Evolutionary conservation across 352 stramenopile genomes (phyloP).

Genomic region (Phytophthora hibernalis): DNA sequence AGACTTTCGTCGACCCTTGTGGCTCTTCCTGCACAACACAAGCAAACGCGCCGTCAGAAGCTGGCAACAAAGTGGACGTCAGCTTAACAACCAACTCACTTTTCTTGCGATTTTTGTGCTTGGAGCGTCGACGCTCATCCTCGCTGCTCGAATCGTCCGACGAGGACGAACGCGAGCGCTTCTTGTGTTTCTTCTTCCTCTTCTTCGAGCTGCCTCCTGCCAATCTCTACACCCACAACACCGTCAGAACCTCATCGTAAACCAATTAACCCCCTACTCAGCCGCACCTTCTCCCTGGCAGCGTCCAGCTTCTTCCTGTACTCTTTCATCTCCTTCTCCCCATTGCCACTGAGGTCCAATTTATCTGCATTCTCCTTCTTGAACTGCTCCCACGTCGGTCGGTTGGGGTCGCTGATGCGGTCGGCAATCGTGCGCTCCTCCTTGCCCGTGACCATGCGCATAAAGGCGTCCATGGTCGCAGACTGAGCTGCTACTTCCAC

Average conservation of each 20-base stretch:
- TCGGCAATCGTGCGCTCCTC: constrained; percentile 94
- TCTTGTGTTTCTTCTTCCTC: constrained; percentile 84
- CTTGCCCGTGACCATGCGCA: constrained; percentile 93
- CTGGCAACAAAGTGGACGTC: not conserved
- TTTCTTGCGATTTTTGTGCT: constrained; percentile 82
- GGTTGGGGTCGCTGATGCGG: constrained; percentile 93
- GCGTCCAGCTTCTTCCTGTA: constrained; percentile 94
- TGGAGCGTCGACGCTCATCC: constrained; percentile 52
- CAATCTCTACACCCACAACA: constrained; percentile 47
- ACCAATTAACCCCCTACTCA: not conserved
- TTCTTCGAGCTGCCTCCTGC: constrained; percentile 80
- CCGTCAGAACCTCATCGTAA: not conserved
- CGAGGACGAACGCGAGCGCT: constrained; percentile 63
- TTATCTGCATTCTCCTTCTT: constrained; percentile 97
- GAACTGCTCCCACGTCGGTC: constrained; percentile 96
- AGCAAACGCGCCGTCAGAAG: constrained; percentile 27
- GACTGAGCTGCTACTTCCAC: constrained; percentile 41
- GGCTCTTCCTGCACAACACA: constrained; percentile 65
- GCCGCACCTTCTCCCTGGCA: constrained; percentile 82
- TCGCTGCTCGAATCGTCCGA: constrained; percentile 62
- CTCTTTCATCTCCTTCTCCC: constrained; percentile 94
- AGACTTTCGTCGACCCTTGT: constrained; percentile 61
- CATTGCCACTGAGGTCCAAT: constrained; percentile 86
- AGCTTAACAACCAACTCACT: constrained; percentile 41
- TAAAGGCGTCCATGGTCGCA: constrained; percentile 94